Evolutionary conservation across 768 basidiomycete species (phyloP).

Genomic region (Lentinula guzmanii): DNA sequence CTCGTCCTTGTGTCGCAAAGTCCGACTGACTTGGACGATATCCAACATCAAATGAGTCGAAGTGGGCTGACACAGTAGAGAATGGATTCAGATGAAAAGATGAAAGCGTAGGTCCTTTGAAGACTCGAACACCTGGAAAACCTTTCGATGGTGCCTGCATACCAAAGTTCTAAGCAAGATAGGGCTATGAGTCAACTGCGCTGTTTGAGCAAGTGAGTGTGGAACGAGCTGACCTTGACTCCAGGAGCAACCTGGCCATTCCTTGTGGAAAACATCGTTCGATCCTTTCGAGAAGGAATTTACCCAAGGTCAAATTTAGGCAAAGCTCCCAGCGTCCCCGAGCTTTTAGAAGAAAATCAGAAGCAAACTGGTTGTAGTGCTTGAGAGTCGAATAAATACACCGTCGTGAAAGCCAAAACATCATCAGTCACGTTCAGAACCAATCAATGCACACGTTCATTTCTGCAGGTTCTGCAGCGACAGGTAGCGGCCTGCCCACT

Average conservation of each 20-base stretch:
- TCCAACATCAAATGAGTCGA: conserved; percentile 3
- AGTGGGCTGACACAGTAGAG: background rate
- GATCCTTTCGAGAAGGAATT: background rate
- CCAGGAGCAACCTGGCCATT: background rate
- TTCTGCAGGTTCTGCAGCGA: background rate
- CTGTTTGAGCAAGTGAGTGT: background rate
- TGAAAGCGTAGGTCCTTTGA: conserved; percentile 4
- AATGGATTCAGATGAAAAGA: background rate
- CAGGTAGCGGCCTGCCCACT: background rate
- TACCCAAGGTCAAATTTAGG: background rate
- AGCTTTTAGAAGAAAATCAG: background rate
- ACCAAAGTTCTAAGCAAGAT: background rate
- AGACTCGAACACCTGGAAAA: background rate
- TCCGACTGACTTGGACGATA: conserved; percentile 1
- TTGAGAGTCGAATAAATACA: background rate
- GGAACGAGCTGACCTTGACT: background rate
- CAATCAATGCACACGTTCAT: background rate
- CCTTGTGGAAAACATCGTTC: background rate
- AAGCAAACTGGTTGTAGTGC: background rate
- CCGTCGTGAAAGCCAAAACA: background rate
- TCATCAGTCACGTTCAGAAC: background rate
- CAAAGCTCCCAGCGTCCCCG: background rate
- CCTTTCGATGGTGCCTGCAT: conserved; percentile 1
- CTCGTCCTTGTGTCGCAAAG: background rate
- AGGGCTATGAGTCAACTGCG: background rate